phyloP scores from a whole-genome alignment of 2,329 filamentous ascomycete species.

The Botrytis paeoniae region DNA sequence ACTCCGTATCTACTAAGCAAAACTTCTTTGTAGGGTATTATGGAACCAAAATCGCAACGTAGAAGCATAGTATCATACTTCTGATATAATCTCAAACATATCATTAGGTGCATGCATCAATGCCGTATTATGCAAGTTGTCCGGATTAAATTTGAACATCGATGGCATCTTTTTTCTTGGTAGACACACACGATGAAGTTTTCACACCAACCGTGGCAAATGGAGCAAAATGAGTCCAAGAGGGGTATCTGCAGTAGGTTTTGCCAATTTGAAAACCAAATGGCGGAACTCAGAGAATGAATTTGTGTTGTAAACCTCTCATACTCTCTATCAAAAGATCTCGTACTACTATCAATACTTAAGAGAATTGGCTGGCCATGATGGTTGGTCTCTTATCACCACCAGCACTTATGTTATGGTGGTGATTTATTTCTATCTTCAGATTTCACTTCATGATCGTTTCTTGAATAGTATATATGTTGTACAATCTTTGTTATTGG shows the following conservation, averaged over 20 bases:
- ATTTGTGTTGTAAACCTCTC: too few relatives aligned
- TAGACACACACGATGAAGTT: not conserved
- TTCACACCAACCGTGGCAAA: not conserved
- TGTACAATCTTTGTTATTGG: not conserved
- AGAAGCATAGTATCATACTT: not conserved
- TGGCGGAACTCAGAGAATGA: not conserved
- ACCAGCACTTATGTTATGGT: not conserved
- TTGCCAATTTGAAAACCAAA: not conserved
- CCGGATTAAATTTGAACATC: not conserved
- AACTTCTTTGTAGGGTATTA: not conserved
- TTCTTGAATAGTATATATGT: not conserved
- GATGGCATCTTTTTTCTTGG: not conserved
- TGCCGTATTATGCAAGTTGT: not conserved
- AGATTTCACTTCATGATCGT: not conserved
- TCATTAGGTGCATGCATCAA: not conserved
- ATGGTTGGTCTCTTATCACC: not conserved
- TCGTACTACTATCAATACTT: too few relatives aligned
- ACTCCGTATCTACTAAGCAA: not conserved
- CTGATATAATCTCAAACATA: not conserved
- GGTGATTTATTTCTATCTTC: not conserved
- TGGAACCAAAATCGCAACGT: not conserved
- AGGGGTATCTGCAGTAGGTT: not conserved
- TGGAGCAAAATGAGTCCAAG: not conserved
- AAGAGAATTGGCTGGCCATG: not conserved
- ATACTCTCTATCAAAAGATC: too few relatives aligned